Base-by-base conservation (phyloP, 2,329 filamentous ascomycete genomes). In the Fusarium sp. region DNA sequence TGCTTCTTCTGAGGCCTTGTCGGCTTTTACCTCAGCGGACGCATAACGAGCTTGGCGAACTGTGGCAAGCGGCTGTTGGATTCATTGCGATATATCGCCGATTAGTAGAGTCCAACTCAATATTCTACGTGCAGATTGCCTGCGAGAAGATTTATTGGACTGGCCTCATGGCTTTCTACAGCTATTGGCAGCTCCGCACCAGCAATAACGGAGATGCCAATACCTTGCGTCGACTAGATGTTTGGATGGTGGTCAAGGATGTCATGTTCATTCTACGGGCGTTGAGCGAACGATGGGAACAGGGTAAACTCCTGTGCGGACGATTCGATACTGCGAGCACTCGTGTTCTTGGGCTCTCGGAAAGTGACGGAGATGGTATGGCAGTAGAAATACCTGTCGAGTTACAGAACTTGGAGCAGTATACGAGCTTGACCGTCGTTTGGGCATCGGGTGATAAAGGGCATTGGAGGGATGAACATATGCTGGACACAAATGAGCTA, bases 61-160 rank as follows among this genome's bases (percentile, higher is more conserved):
- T 66, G 1, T 66, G 63, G 53, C 33, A 60, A 8, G 57, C 40
- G 2, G 45, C 61, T 14, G n/a, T 52, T 4, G 45, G 61, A 1
- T 66, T 66, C 14, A 66, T 60, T 0, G 35, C 18, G 1, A 20
- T 66, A 4, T 66, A 66, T 26, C 45, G 61, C 0, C 33, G 35
- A 0, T 13, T 66, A 1, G 63, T 66, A 0, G 61, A 66, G 20
- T n/a, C 45, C 0, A 66, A 66, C 17, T 60, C 63, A 6, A 66
- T 66, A 12, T 66, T 66, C 3, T 66, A 66, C n/a, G 26, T 66
- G 3, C 53, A 66, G 6, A 45, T 66, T 5, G 61, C 63, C 0
- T 60, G 61, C 3, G 63, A 66, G 18, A 66, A 66, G 15, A 13
- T 66, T 1, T 66, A 66, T 6, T 66, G 63, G 63, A 41, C 45